A percentile compares a stretch with the other conserved stretches of the same genome.
Conservation (phyloP, 2,329 filamentous ascomycete species). For the Verruconis gallopava region DNA sequence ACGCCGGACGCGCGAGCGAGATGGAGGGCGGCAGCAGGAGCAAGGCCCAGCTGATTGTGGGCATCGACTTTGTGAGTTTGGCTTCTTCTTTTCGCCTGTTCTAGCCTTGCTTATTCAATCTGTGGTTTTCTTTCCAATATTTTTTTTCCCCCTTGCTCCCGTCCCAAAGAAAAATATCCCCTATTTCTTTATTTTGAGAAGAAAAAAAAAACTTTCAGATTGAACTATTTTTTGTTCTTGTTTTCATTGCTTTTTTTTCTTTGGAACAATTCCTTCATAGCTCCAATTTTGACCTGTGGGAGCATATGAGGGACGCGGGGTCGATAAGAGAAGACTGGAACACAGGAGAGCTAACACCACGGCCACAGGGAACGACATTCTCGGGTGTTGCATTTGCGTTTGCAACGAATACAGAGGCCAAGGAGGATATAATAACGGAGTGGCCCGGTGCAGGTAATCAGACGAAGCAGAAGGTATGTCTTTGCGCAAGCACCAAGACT, state of each 20-base stretch:
- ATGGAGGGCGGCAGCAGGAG: constrained; percentile 79
- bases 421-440: constrained; percentile 97
- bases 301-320: no score
- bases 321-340: no score
- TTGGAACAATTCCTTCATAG: no score
- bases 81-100: not conserved
- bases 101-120: not conserved
- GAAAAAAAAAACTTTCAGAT: no score
- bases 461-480: constrained; percentile 86
- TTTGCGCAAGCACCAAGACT: constrained; percentile 11
- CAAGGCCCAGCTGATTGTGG: constrained; percentile 95
- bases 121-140: no score
- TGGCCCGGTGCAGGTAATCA: constrained; percentile 97
- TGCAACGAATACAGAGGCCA: constrained; percentile 91
- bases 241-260: no score
- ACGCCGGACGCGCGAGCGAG: constrained; percentile 40
- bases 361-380: constrained; percentile 79
- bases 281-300: no score
- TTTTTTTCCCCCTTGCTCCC: no score
- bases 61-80: constrained; percentile 82
- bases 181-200: no score
- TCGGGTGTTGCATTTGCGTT: constrained; percentile 90
- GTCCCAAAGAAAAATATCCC: no score
- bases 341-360: not conserved
- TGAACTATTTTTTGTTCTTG: no score